These are phyloP conservation scores for Prosopis cineraria DNA, from an alignment of 306 rosid genomes.

Conservation along the genomic window DNA sequence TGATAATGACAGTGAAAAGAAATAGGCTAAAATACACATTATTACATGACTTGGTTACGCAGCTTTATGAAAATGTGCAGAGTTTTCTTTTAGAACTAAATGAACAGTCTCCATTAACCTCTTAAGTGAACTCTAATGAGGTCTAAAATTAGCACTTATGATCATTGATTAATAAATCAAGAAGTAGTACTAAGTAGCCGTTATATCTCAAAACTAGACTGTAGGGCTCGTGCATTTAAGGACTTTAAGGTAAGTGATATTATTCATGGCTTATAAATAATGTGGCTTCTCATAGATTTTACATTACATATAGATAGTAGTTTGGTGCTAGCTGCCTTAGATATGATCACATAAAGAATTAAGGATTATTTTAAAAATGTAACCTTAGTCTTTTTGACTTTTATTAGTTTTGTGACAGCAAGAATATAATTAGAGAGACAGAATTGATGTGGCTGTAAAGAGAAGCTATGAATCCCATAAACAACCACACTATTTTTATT, in stretches of 20 bases:
- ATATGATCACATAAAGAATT: not conserved
- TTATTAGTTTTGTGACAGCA: not conserved
- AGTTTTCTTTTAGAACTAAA: not conserved
- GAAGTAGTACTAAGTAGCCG: not conserved
- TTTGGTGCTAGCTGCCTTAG: not conserved
- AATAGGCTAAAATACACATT: not conserved
- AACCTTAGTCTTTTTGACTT: not conserved
- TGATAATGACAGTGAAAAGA: not conserved
- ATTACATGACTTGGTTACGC: not conserved
- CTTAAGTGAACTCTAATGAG: not conserved
- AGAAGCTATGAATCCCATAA: not conserved
- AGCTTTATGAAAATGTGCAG: not conserved
- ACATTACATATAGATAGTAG: not conserved
- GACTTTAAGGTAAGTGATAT: not conserved
- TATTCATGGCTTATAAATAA: not conserved
- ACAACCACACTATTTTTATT: not conserved
- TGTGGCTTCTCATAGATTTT: too few species aligned
- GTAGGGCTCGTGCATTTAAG: too few species aligned
- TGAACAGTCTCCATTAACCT: too few species aligned
- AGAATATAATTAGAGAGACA: not conserved
- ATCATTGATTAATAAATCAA: not conserved
- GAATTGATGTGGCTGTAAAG: not conserved
- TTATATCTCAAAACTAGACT: not conserved
- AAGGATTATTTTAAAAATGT: not conserved
- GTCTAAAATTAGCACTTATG: not conserved